Evolutionary conservation across 345 rosid species (phyloP), one percentile per base, ranked within the genome.

Genomic region (Fremontodendron californicum): DNA sequence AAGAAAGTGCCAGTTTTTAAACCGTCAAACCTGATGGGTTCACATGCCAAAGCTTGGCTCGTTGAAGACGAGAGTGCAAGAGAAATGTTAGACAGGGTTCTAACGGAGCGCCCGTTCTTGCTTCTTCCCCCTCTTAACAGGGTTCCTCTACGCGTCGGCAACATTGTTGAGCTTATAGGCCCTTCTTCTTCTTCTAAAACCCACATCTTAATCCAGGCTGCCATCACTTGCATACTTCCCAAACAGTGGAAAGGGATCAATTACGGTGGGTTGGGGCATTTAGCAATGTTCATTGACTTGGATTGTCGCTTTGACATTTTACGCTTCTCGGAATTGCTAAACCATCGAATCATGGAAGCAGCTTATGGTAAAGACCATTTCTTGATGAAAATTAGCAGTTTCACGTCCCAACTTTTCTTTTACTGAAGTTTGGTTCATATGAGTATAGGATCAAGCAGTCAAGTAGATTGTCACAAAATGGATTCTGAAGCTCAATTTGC

Each of bases 181-280:
- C 85, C 93, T 6, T 89, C 94, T 5, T 87, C 93, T 45, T 85
- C 93, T 19, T 92, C 88, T 78, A 92, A 94, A 87, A 92, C 97
- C 74, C 91, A 88, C 48, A 84, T 90, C 71, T 80, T 94, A 71
- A 86, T 86, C 67, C 93, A 90, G 86, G 85, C 90, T 63, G 94
- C 92, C 42, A 87, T 88, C 66, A 81, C 79, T 67, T 92, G 92
- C 83, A 84, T 92, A 33, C 95, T 94, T 78, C 98, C 96, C 0
- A 75, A 73, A 40, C 84, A 80, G 75, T 86, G 97, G 97, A 85
- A 84, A 5, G 90, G 90, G 9, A 75, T 88, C n/a, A 82, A 79
- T 75, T 94, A 86, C 8, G 97, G 97, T 5, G 97, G 97, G n/a
- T 80, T 85, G 52, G 96, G 86, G 73, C 88, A 74, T 68, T 19